phyloP scores from a whole-genome alignment of 305 asterid genomes.

The Fraxinus sp. region DNA sequence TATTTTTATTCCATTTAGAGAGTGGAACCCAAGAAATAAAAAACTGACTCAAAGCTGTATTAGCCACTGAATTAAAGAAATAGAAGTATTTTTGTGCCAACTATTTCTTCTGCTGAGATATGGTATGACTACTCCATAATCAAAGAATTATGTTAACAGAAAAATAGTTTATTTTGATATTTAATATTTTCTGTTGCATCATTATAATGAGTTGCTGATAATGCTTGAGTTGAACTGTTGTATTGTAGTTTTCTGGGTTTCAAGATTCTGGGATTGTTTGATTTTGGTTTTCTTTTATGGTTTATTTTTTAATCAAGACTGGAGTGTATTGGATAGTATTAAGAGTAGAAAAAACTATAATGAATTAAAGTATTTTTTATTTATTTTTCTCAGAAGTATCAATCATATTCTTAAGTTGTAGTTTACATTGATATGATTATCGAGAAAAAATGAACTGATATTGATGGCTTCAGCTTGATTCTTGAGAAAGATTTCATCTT shows the following conservation, averaged over 20 bases:
- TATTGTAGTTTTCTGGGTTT: neutral
- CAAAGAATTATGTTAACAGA: neutral
- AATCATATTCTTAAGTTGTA: neutral
- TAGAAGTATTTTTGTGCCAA: neutral
- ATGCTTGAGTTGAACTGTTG: neutral
- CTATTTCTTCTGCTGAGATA: slow-evolving; percentile 8
- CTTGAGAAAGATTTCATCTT: neutral
- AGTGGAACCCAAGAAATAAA: slow-evolving; percentile 8
- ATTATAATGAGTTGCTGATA: neutral
- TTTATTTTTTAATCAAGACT: neutral
- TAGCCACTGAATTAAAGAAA: neutral
- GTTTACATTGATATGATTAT: neutral
- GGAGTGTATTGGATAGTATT: neutral
- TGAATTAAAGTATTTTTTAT: no score
- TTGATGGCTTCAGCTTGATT: neutral
- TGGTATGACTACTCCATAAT: slow-evolving; percentile 3
- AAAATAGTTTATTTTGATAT: neutral
- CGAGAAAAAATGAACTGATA: neutral
- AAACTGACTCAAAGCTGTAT: neutral
- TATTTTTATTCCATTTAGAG: slow-evolving; percentile 19
- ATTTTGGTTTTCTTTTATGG: neutral
- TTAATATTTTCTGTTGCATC: neutral
- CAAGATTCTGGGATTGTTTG: neutral
- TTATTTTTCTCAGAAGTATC: neutral
- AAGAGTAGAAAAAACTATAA: neutral